These are phyloP conservation scores for Apophysomyces elegans DNA, from an alignment of 371 early-diverging fungal species.

Conservation along the genomic window DNA sequence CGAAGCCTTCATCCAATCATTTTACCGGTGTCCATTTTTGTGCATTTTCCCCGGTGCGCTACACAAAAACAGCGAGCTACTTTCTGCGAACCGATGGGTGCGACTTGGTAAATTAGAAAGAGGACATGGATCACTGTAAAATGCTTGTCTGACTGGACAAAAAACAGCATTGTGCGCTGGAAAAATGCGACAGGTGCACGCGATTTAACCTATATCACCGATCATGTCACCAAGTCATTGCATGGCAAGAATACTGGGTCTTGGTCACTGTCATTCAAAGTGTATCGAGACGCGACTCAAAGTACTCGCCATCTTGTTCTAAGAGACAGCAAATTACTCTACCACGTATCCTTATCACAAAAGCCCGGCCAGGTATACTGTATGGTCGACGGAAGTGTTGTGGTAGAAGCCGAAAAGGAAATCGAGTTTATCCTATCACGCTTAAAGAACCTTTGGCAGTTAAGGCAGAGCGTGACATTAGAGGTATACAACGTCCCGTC, in stretches of 20 bases:
- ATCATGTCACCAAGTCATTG: conserved; percentile 52
- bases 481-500: conserved; percentile 31
- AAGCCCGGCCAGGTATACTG: conserved; percentile 54
- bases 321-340: conserved; percentile 45
- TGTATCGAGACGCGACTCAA: conserved; percentile 46
- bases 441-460: conserved; percentile 54
- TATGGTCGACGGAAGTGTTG: conserved; percentile 59
- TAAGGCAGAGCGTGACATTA: conserved; percentile 49
- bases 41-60: background rate
- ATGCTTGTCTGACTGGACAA: background rate
- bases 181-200: conserved; percentile 60
- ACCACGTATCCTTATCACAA: conserved; percentile 53
- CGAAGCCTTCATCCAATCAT: too few relatives aligned
- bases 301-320: conserved; percentile 7
- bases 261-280: conserved; percentile 52
- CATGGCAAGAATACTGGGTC: conserved; percentile 55
- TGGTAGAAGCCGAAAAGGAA: conserved; percentile 57
- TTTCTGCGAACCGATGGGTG: conserved; percentile 29
- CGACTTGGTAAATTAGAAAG: conserved; percentile 33
- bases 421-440: conserved; percentile 49
- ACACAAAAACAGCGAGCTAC: conserved; percentile 1
- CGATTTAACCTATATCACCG: conserved; percentile 49
- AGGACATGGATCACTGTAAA: background rate
- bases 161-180: conserved; percentile 52
- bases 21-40: too few relatives aligned